Percentiles rank a stretch among this genome's conserved stretches.
These are phyloP conservation scores for Zangia roseola DNA, from an alignment of 768 basidiomycete genomes.

Conservation along the genomic window DNA sequence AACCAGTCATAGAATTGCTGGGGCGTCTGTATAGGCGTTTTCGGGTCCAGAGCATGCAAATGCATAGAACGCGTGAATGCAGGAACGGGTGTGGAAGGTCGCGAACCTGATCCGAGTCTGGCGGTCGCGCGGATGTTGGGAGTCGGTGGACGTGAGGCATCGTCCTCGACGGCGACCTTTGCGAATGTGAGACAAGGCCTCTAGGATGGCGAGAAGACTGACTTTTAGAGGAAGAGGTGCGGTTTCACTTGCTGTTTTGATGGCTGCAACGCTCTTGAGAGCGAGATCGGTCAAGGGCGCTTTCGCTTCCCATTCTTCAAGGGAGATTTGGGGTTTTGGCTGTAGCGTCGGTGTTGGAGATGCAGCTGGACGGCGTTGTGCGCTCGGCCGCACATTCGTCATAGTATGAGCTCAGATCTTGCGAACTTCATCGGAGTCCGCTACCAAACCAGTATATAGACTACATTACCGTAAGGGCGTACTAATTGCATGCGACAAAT, in stretches of 20 bases:
- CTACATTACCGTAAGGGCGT: slow-evolving; percentile 10
- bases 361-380: slow-evolving; percentile 28
- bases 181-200: slow-evolving; percentile 30
- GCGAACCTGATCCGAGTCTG: slow-evolving; percentile 42
- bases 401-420: slow-evolving; percentile 6
- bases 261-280: slow-evolving; percentile 56
- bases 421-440: not conserved
- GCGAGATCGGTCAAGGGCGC: slow-evolving; percentile 74
- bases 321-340: slow-evolving; percentile 50
- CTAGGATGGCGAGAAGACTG: slow-evolving; percentile 17
- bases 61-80: slow-evolving; percentile 18
- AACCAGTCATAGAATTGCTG: slow-evolving; percentile 99
- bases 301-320: slow-evolving; percentile 92
- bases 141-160: slow-evolving; percentile 34
- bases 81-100: slow-evolving; percentile 44
- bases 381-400: slow-evolving; percentile 20
- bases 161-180: slow-evolving; percentile 44
- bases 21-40: slow-evolving; percentile 79
- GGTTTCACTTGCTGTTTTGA: slow-evolving; percentile 62
- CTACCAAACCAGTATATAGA: slow-evolving; percentile 8
- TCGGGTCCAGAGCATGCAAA: slow-evolving; percentile 66
- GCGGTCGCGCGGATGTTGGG: slow-evolving; percentile 34
- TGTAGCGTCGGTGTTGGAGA: slow-evolving; percentile 27
- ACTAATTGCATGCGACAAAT: not conserved
- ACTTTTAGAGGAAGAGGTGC: slow-evolving; percentile 78